Conservation (phyloP, 208 protist species). For the Leishmania braziliensis region DNA sequence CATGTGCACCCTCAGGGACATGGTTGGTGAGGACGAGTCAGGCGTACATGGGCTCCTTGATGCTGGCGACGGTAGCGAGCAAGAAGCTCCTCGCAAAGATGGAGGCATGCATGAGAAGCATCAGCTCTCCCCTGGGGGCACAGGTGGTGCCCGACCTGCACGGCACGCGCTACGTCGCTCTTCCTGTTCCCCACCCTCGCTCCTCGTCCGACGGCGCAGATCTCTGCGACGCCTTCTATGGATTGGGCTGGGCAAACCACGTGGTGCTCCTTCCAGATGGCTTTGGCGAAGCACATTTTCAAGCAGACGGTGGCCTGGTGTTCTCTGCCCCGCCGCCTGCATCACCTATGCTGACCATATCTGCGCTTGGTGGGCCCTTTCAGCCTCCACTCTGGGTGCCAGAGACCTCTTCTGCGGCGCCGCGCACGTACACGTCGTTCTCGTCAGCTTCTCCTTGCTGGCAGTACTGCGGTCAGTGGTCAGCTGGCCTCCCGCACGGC, state of each 20-base stretch:
- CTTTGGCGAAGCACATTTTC: conserved; percentile 35
- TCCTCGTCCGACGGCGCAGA: not conserved
- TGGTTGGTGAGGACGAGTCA: conserved; percentile 12
- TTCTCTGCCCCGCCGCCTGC: not conserved
- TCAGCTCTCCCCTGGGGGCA: not conserved
- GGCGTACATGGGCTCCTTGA: conserved; percentile 35
- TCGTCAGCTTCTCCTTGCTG: conserved; percentile 1
- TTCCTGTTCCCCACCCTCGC: conserved; percentile 7
- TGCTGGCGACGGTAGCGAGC: conserved; percentile 9
- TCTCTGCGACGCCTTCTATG: conserved; percentile 8
- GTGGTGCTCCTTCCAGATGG: conserved; percentile 34
- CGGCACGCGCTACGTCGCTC: conserved; percentile 18
- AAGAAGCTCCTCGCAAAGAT: conserved; percentile 15
- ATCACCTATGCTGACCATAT: not conserved
- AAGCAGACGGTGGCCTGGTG: not conserved
- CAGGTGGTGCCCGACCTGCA: conserved; percentile 1
- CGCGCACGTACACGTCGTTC: not conserved
- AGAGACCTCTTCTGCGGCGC: not conserved
- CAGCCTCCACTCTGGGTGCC: conserved; percentile 25
- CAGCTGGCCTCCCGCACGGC: conserved; percentile 49
- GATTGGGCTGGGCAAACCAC: conserved; percentile 29
- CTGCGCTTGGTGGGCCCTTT: not conserved
- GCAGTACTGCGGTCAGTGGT: conserved; percentile 67
- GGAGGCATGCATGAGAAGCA: not conserved
- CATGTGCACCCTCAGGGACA: not conserved